Conservation (phyloP, 257 asterid genomes). For the Solanum appendiculatum region DNA sequence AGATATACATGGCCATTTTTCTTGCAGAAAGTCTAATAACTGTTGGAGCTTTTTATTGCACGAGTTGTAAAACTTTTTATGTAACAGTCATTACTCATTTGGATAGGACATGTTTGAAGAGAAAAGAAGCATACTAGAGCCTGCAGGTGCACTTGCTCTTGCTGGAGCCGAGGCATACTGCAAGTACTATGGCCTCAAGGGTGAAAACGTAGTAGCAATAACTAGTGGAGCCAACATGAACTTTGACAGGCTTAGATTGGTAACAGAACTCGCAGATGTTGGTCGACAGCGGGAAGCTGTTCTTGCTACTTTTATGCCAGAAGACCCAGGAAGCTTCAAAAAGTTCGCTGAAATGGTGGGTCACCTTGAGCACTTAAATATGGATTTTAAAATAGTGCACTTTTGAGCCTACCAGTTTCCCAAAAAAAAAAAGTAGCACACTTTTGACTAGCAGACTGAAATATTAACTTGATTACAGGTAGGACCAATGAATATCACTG, state of each 20-base stretch:
- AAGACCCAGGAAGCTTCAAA: slow-evolving; percentile 75
- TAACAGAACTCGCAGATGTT: slow-evolving; percentile 88
- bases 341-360: slow-evolving; percentile 63
- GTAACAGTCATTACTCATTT: background rate
- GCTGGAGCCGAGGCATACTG: slow-evolving; percentile 98
- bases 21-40: background rate
- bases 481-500: slow-evolving; percentile 83
- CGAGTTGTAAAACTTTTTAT: background rate
- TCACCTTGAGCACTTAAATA: background rate
- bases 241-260: slow-evolving; percentile 83
- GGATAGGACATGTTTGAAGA: slow-evolving; percentile 94
- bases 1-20: background rate
- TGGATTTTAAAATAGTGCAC: background rate
- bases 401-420: background rate
- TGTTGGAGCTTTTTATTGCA: background rate
- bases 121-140: slow-evolving; percentile 92
- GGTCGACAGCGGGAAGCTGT: slow-evolving; percentile 90
- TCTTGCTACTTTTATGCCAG: slow-evolving; percentile 71
- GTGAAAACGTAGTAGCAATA: slow-evolving; percentile 74
- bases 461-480: slow-evolving; percentile 35
- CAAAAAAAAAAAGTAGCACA: background rate
- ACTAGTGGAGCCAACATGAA: slow-evolving; percentile 98
- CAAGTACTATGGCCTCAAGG: slow-evolving; percentile 73
- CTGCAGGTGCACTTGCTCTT: slow-evolving; percentile 96
- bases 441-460: background rate